phyloP scores from a whole-genome alignment of 176 grass and related monocot genomes.

The Aegilops bicornis region DNA sequence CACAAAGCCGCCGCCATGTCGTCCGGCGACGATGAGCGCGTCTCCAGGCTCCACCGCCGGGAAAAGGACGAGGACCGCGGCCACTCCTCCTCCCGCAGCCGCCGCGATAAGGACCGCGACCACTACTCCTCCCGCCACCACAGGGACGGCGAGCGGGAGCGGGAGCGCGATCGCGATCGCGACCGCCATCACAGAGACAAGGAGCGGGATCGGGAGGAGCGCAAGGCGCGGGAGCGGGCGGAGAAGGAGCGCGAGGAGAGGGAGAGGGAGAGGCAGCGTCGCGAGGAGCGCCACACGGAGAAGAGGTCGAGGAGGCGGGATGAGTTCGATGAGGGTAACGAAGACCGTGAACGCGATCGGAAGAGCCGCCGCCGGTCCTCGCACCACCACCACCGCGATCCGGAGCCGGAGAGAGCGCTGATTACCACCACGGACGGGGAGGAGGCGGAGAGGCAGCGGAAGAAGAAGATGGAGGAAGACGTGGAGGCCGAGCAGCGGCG shows the following conservation, averaged over 20 bases:
- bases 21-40: constrained; percentile 38
- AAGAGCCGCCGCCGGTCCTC: constrained; percentile 63
- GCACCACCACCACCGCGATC: constrained; percentile 34
- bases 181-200: constrained; percentile 28
- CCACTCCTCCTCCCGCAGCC: constrained; percentile 21
- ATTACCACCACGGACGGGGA: not conserved
- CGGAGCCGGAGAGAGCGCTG: not conserved
- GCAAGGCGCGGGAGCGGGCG: constrained; percentile 35
- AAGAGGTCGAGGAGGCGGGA: constrained; percentile 53
- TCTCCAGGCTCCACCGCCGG: constrained; percentile 39
- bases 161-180: constrained; percentile 43
- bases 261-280: constrained; percentile 6
- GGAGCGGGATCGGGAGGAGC: constrained; percentile 33
- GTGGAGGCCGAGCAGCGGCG: constrained; percentile 27
- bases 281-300: constrained; percentile 51
- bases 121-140: constrained; percentile 24
- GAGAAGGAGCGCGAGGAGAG: too few relatives aligned
- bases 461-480: constrained; percentile 54
- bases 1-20: constrained; percentile 25
- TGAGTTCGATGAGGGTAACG: constrained; percentile 38
- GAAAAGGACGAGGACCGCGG: constrained; percentile 29
- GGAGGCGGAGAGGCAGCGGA: constrained; percentile 41
- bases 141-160: constrained; percentile 38
- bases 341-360: constrained; percentile 43
- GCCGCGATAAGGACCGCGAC: constrained; percentile 10